These are phyloP conservation scores for Coccinonectria pachysandricola DNA, from an alignment of 2,329 filamentous ascomycete genomes.

Conservation along the genomic window DNA sequence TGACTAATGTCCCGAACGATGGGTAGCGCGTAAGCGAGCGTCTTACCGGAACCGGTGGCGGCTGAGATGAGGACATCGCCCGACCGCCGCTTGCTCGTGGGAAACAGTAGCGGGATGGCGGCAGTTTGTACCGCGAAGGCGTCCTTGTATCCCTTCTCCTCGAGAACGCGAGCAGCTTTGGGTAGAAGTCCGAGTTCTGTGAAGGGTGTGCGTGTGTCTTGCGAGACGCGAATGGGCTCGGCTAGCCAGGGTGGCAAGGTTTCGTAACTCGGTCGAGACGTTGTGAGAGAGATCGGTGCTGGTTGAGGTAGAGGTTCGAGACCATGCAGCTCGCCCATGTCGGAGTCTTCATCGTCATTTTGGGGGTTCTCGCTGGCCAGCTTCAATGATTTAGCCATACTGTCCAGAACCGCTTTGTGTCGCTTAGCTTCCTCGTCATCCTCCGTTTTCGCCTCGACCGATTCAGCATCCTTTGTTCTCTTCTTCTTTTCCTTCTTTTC, in stretches of 20 bases:
- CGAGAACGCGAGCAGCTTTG: slow-evolving; percentile 51
- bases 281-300: slow-evolving; percentile 45
- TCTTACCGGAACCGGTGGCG: slow-evolving; percentile 92
- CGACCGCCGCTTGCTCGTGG: slow-evolving; percentile 46
- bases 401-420: slow-evolving; percentile 44
- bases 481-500: slow-evolving; percentile 24
- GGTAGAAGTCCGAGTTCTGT: slow-evolving; percentile 49
- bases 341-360: slow-evolving; percentile 22
- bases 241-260: slow-evolving; percentile 75
- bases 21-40: slow-evolving; percentile 80
- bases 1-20: slow-evolving; percentile 67
- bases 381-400: slow-evolving; percentile 44
- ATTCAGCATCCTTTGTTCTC: slow-evolving; percentile 15
- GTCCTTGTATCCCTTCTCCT: slow-evolving; percentile 41
- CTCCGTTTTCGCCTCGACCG: slow-evolving; percentile 13
- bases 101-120: slow-evolving; percentile 68
- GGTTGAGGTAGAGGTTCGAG: slow-evolving; percentile 78
- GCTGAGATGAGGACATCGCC: slow-evolving; percentile 86
- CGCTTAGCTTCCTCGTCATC: slow-evolving; percentile 23
- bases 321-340: slow-evolving; percentile 48
- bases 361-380: slow-evolving; percentile 32
- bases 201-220: slow-evolving; percentile 52
- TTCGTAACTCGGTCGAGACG: slow-evolving; percentile 57
- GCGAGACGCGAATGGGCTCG: slow-evolving; percentile 58
- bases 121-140: slow-evolving; percentile 34